A percentile compares a stretch with the other conserved stretches of the same genome.
Conservation (phyloP, 2,329 filamentous ascomycete genomes). For the Rugonectria rugulosa region DNA sequence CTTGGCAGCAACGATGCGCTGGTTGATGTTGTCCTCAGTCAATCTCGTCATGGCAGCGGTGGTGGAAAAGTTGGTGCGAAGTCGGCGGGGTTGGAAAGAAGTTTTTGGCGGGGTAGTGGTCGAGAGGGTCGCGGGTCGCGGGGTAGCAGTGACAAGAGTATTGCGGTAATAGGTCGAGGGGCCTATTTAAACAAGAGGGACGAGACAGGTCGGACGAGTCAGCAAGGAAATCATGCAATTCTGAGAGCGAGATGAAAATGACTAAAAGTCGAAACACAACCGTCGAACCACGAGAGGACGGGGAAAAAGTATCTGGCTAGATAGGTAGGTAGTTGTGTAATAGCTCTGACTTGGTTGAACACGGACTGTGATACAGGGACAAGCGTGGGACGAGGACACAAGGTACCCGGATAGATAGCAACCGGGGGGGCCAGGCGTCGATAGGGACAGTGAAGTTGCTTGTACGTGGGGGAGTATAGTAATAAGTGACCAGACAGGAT, state of each 20-base stretch:
- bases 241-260: conserved; percentile 6
- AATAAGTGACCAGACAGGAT: too few species aligned
- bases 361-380: too few species aligned
- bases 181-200: conserved; percentile 13
- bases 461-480: conserved; percentile 15
- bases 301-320: too few species aligned
- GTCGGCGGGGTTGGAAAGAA: conserved; percentile 30
- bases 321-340: too few species aligned
- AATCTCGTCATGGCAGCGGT: conserved; percentile 57
- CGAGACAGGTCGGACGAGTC: conserved; percentile 35
- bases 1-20: conserved; percentile 82
- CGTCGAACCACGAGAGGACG: neutral
- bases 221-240: conserved; percentile 29
- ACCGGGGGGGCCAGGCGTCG: neutral
- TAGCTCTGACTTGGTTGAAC: too few species aligned
- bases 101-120: conserved; percentile 40
- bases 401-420: conserved; percentile 9
- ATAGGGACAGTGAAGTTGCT: neutral
- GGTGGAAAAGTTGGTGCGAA: conserved; percentile 42
- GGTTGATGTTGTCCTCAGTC: conserved; percentile 90
- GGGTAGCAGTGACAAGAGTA: conserved; percentile 36
- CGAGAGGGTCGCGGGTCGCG: conserved; percentile 32
- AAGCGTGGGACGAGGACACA: neutral
- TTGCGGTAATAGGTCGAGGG: conserved; percentile 23
- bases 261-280: conserved; percentile 7